Base-by-base conservation (phyloP, 164 flowering plant genomes). In the Buxus sempervirens region DNA sequence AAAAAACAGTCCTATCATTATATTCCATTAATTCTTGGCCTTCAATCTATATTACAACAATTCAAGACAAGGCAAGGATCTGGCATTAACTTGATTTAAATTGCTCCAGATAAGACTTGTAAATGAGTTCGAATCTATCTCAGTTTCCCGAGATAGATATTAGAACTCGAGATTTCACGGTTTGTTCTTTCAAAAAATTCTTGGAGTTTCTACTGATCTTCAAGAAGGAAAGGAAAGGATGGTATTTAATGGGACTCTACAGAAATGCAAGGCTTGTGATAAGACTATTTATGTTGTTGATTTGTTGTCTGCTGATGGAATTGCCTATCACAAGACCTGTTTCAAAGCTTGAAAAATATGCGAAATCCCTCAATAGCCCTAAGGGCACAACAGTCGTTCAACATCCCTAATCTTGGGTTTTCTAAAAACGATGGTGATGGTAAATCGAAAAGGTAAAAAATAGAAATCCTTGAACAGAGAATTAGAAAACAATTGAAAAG, bases 251-350 rank as follows among this genome's bases (percentile, higher is more conserved):
- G 90, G 90, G 65, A 86, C 88, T 22, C 72, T 75, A 24, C 73
- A 86, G 51, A 86, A 84, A 74, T 86, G 90, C 66, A 86, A 76
- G 70, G 77, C n/a, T n/a, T n/a, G n/a, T n/a, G n/a, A n/a, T n/a
- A n/a, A n/a, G n/a, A n/a, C n/a, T n/a, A n/a, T n/a, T n/a, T n/a
- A n/a, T n/a, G n/a, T n/a, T n/a, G n/a, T n/a, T n/a, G n/a, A n/a
- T n/a, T n/a, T n/a, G n/a, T n/a, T 86, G 38, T 75, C 86, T 5
- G 88, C 86, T 13, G 90, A 86, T 76, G 88, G 88, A 10, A 68
- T 76, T 27, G 24, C 80, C 60, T 84, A 79, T 64, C 90, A 86
- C 59, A 86, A 83, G 75, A 72, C 82, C 25, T 86, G 90, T 81
- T 86, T 86, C 83, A 86, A 74, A 76, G n/a, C n/a, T n/a, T n/a